Evolutionary conservation across 192 early-diverging fungal species (phyloP), one percentile per base, ranked within the genome.

Genomic region (Spizellomyces punctatus): DNA sequence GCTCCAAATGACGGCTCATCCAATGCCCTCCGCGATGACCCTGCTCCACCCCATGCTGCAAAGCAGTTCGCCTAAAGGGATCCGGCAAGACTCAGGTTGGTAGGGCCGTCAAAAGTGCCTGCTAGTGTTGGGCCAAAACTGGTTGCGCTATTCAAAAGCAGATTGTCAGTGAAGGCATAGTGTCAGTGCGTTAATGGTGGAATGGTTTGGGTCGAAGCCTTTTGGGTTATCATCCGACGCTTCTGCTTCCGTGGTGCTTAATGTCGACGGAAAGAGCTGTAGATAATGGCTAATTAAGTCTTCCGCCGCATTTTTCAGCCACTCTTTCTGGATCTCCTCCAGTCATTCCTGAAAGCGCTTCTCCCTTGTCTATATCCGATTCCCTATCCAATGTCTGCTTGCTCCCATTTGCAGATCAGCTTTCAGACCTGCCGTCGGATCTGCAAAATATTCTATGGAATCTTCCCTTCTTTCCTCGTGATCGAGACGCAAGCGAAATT

Each of bases 341-440:
- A 54, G 50, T 4, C 12, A n/a, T 19, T 19, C 12, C 12, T 12
- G 50, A 54, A 54, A 19, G 17, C 50, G 50, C 12, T 19, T 12
- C 17, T 54, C 12, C 12, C 12, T 12, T n/a, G 14, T 54, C 50
- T 2, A 12, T 19, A 4, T 54, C 12, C 50, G 17, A 12, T 54
- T 54, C 50, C 50, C 50, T 19, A 54, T 54, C 50, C 50, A 12
- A 12, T 4, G 4, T 19, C 50, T 54, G 50, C 50, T n/a, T 54
- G 12, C 50, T 54, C 17, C 50, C 50, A 0, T 12, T 54, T 54
- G 50, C 50, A 19, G 17, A 12, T 19, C 17, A 12, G 17, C 50
- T 54, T 19, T 12, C 50, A 7, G 72, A 91, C 42, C 49, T 77
- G 8, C 72, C 72, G 10, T 58, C 41, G 42, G 65, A 74, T 43